phyloP scores from a whole-genome alignment of 202 grass and related monocot genomes.

The Cymbopogon flexuosus region DNA sequence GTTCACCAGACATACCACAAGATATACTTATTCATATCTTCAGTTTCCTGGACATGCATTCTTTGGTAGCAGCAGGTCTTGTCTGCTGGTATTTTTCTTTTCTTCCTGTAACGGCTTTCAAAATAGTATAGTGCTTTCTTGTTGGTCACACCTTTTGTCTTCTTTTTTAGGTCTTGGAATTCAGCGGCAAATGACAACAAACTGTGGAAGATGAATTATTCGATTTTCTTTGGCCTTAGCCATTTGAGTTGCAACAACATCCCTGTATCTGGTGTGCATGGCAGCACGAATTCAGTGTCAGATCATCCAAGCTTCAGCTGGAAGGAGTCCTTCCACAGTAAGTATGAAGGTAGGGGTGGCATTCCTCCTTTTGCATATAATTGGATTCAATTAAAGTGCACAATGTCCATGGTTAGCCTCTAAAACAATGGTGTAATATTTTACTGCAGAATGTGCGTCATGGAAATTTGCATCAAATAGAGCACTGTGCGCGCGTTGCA shows the following conservation, averaged over 20 bases:
- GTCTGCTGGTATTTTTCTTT: constrained; percentile 69
- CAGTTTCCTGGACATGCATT: constrained; percentile 73
- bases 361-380: constrained; percentile 1
- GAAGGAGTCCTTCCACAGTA: constrained; percentile 49
- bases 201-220: constrained; percentile 67
- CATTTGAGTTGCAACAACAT: background rate
- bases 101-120: constrained; percentile 15
- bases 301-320: constrained; percentile 37
- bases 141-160: constrained; percentile 13
- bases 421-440: background rate
- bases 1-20: constrained; percentile 47
- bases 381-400: background rate
- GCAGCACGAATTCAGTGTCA: constrained; percentile 5
- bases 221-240: constrained; percentile 43
- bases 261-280: constrained; percentile 23
- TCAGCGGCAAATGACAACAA: constrained; percentile 61
- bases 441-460: constrained; percentile 40
- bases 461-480: constrained; percentile 56
- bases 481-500: constrained; percentile 49
- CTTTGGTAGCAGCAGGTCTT: constrained; percentile 54
- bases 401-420: background rate
- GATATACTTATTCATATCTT: constrained; percentile 82
- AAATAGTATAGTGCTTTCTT: constrained; percentile 13
- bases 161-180: constrained; percentile 64
- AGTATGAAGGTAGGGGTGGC: constrained; percentile 42